Base-by-base conservation (phyloP, 202 grass and related monocot species). In the Brachypodium distachyon region DNA sequence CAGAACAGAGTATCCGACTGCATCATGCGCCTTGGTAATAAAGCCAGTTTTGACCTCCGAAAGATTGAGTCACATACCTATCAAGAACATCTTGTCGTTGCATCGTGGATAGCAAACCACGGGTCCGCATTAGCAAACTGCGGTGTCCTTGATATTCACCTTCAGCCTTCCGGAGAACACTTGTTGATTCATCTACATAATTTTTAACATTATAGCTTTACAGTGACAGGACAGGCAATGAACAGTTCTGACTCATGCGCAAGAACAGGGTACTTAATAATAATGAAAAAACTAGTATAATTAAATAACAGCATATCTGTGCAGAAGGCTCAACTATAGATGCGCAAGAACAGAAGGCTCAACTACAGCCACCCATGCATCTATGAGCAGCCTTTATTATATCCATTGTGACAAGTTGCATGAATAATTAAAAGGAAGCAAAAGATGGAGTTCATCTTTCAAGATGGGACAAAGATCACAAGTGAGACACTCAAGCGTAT, bases 61-160 rank as follows among this genome's bases (percentile, higher is more conserved):
- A 82, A 59, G 23, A 61, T 59, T 26, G 14, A 59, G 22, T 31
- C 18, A 47, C 74, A 36, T 73, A 92, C 89, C 94, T 88, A 81
- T 97, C 87, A 90, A 94, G 78, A 81, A 94, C 77, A 77, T 92
- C 91, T 64, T 92, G 91, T 3, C 77, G 64, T 58, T 84, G 85
- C 91, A 97, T 92, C 9, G 77, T 86, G 51, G 91, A 97, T 38
- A 94, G 89, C 54, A 94, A 88, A 42, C 64, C 81, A 25, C 87
- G 67, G 11, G 91, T 90, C 16, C 82, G 82, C 85, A 73, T 84
- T 48, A 92, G 77, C 60, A 92, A 88, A 76, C 89, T 90, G 61
- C 48, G 79, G 36, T 97, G 91, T 34, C 91, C 91, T 55, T 94
- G 88, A 72, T 97, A 97, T 83, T 93, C 90, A 52, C 86, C 77